Evolutionary conservation across 352 stramenopile species (phyloP), one percentile per base, ranked within the genome.

Genomic region (Hyaloperonospora arabidopsidis): DNA sequence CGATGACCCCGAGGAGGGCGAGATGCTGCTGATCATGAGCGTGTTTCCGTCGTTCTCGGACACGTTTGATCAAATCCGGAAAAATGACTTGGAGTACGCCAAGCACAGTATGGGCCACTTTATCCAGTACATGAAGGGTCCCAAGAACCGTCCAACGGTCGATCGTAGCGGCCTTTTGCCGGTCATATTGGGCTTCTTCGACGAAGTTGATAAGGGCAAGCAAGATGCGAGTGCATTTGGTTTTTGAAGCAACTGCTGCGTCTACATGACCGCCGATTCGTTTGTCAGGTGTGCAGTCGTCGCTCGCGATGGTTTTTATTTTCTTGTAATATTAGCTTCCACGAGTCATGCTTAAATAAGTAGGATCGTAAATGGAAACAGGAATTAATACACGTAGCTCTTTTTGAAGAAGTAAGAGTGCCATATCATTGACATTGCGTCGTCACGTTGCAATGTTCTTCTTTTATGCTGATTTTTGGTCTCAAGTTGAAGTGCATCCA

Each of bases 41-140:
- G 45, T 93, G 18, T 96, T 96, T 52, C 86, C 86, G n/a, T 89
- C 79, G 41, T 93, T 95, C 65, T 79, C 81, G 28, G 70, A 92
- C 59, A 84, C 91, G 64, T 96, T 87, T 63, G 69, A 81, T 21
- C 84, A 96, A 55, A 88, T 96, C 45, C 74, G 76, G 38, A 68
- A 61, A 35, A 84, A 68, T 46, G 85, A 96, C 61, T 65, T 63
- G 28, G 84, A 89, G 49, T 93, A 89, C 54, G 84, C 86, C 22
- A 75, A 77, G 49, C 84, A 96, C 44, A 93, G 77, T 60, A 86
- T 94, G 68, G 76, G 80, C 49, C 85, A 95, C 64, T 95, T 87
- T 56, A 76, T 84, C 45, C 68, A 79, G 13, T 96, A 89, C 58
- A 64, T 96, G 23, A 69, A 72, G 19, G 86, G 86, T 0, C 86